Evolutionary conservation across 2,329 filamentous ascomycete genomes (phyloP), one percentile per base, ranked within the genome.

Genomic region (Ophiostoma novo-ulmi): DNA sequence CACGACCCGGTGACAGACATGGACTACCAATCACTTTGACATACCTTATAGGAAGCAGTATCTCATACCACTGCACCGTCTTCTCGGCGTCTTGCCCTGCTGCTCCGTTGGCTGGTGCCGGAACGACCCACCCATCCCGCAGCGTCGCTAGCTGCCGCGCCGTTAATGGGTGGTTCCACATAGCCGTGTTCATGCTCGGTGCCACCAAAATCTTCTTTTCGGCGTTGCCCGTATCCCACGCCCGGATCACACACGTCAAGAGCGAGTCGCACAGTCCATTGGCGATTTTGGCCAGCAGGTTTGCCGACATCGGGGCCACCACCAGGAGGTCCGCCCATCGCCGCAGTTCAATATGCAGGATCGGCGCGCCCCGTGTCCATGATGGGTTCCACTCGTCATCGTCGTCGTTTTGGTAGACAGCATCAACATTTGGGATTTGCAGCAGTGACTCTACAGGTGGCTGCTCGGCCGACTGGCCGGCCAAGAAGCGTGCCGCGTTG

Each of bases 101-200:
- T 38, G 14, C 63, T 3, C 36, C n/a, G 36, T 6, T 44, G 38
- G 61, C 75, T 75, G 11, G 48, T n/a, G 39, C 22, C 31, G 78
- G 77, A 26, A 79, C 80, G 6, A 89, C 89, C 93, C 93, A 97
- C 71, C 93, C 91, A 67, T 90, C 85, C 73, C 89, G 85, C 66
- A 97, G 81, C 0, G 91, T 82, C 58, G 81, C 81, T 52, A 97
- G 80, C 74, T 97, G 92, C 73, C 86, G 87, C 68, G 80, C 84
- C 0, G 94, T 97, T 65, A 97, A 82, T 1, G 93, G 94, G 77
- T 97, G 93, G 70, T 84, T 83, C 90, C 91, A 97, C 94, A 97
- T 97, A 4, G 89, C 88, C 35, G 88, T 93, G 78, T 97, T 97
- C 92, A 97, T 97, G 39, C 91, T 74, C 48, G 73, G 78, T 2